Evolutionary conservation across 345 rosid genomes (phyloP).

Genomic region (Viola odorata): DNA sequence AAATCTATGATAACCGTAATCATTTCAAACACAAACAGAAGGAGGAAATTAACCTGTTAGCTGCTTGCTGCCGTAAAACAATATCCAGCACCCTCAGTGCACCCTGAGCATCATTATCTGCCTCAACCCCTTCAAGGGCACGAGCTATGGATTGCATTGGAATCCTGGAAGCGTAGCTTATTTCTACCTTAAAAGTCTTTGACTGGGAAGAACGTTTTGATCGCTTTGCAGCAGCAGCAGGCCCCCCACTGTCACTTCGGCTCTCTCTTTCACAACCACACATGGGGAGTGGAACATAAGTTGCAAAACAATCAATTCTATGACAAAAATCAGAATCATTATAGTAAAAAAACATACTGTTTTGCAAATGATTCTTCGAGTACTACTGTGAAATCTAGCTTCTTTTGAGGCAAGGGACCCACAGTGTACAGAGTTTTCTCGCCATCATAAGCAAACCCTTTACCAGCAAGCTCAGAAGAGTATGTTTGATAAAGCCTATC

Average conservation of each 20-base stretch:
- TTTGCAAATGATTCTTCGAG: constrained; percentile 61
- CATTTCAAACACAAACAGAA: constrained; percentile 6
- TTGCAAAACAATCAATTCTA: not conserved
- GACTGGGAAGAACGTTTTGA: constrained; percentile 49
- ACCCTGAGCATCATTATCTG: constrained; percentile 47
- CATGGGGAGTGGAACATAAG: constrained; percentile 9
- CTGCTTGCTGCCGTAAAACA: constrained; percentile 75
- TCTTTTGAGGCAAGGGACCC: constrained; percentile 68
- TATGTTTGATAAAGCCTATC: constrained; percentile 64
- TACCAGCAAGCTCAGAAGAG: constrained; percentile 52
- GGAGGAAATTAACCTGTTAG: constrained; percentile 41
- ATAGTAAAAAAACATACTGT: constrained; percentile 28
- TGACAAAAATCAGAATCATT: constrained; percentile 2
- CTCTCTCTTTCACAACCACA: constrained; percentile 30
- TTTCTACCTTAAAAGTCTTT: constrained; percentile 47
- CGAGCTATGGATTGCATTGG: constrained; percentile 48
- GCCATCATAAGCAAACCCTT: constrained; percentile 76
- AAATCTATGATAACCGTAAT: not conserved
- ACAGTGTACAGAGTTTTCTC: constrained; percentile 65
- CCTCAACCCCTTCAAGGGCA: constrained; percentile 43
- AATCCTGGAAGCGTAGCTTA: constrained; percentile 52
- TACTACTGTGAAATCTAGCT: constrained; percentile 51
- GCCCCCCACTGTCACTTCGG: constrained; percentile 30
- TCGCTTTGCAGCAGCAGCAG: constrained; percentile 39
- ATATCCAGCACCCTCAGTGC: constrained; percentile 79